Base-by-base conservation (phyloP, 2,329 filamentous ascomycete genomes). In the Trichoderma koningii region DNA sequence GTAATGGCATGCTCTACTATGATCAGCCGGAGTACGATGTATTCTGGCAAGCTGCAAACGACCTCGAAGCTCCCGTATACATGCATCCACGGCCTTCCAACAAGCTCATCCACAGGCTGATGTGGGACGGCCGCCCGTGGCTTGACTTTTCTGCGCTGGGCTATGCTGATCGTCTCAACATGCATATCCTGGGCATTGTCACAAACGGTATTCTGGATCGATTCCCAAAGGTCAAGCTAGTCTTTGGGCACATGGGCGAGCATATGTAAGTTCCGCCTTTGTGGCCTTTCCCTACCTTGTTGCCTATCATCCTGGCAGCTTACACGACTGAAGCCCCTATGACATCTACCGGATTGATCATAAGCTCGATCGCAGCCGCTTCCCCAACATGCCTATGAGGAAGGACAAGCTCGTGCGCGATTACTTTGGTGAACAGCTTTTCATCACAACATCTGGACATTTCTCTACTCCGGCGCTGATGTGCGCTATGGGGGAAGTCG, bases 1-100 rank as follows among this genome's bases (percentile, higher is more conserved):
- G 85, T 44, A 84, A 87, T 62, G 81, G 81, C 23, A 83, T 86
- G 78, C 77, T 89, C 72, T 89, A 88, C 76, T 89, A 89, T 75
- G 87, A 89, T 70, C 76, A 80, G 14, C 79, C 82, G 0, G 81
- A 84, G 66, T 89, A 83, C 79, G 85, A 87, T 68, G 73, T 81
- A 21, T 89, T 89, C 79, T 89, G 87, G 87, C 70, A 78, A n/a
- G 82, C 81, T 0, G 80, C 82, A 14, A 79, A 78, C 2, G 83
- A 87, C 50, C 81, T 89, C 1, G 84, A 88, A 64, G 85, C 88
- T 0, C 86, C 87, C 0, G 79, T 89, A 50, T 89, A 89, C 70
- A 77, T 89, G 1, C 87, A 89, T 73, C 87, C 86, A 0, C 79
- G 83, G 51, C 82, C 82, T 68, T 84, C 87, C 1, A 84, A 82